Percentiles rank a stretch among this genome's conserved stretches.
These are phyloP conservation scores for Kalmusia sp. DNA, from an alignment of 2,329 filamentous ascomycete species.

Conservation along the genomic window DNA sequence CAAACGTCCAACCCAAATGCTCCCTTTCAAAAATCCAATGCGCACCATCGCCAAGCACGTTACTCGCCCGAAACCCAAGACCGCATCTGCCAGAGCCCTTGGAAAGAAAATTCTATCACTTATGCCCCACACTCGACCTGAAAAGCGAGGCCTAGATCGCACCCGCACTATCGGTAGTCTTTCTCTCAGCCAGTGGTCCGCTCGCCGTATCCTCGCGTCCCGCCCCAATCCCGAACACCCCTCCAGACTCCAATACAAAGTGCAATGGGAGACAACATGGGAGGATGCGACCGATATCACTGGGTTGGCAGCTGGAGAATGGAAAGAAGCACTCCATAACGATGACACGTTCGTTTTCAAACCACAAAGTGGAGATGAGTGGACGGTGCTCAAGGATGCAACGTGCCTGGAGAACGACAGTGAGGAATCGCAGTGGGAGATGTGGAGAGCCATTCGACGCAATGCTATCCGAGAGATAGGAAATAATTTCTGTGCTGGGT, in stretches of 20 bases:
- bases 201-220: constrained; percentile 14
- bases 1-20: constrained; percentile 7
- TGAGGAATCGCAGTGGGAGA: constrained; percentile 18
- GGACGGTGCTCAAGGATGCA: constrained; percentile 12
- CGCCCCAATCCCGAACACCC: constrained; percentile 1
- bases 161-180: not conserved
- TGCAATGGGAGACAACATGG: constrained; percentile 16
- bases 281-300: constrained; percentile 6
- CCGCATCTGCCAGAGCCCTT: not conserved
- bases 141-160: constrained; percentile 7
- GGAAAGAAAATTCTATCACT: not conserved
- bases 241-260: constrained; percentile 12
- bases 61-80: not conserved
- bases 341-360: constrained; percentile 5
- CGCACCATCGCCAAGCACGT: not conserved
- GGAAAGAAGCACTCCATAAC: constrained; percentile 6
- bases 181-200: constrained; percentile 4
- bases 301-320: constrained; percentile 5
- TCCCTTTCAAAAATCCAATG: not conserved
- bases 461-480: constrained; percentile 6
- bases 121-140: not conserved
- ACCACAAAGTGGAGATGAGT: constrained; percentile 1
- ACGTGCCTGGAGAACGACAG: constrained; percentile 13
- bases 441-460: constrained; percentile 15
- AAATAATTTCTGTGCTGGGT: constrained; percentile 3